Base-by-base conservation (phyloP, 495 filamentous ascomycete species). In the Mycothermus thermophilus region DNA sequence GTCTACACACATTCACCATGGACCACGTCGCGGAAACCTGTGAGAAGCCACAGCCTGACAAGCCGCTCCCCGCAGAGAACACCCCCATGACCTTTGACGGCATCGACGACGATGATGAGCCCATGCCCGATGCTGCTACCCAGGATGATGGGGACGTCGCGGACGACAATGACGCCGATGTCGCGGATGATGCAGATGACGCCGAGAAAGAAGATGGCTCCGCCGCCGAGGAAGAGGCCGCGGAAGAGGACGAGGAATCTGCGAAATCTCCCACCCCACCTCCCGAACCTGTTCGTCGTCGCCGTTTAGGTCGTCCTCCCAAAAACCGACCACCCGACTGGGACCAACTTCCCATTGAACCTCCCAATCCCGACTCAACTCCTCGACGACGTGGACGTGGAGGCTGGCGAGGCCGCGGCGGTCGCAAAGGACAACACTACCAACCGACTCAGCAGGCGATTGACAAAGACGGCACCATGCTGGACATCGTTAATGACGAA, bases 401-500 rank as follows among this genome's bases (percentile, higher is more conserved):
- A 40, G 67, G 79, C 31, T 72, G 71, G 45, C 55, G 67, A 34
- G 74, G 74, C 37, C 66, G 74, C 9, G 80, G 81, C 37, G 83
- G 83, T 4, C 73, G 78, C 31, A 72, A 81, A 32, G 82, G 80
- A 24, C 81, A 79, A 2, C 77, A 83, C 13, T 77, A 72, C 9
- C 82, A 90, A 46, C 58, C 59, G 11, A 62, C 56, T 2, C 60
- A 86, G 40, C 82, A 93, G 20, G 78, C 83, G 1, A 73, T 94
- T 37, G 90, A 96, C 58, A 93, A 94, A 50, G 87, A 95, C 47
- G 90, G 90, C 16, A 93, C 86, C 33, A 79, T 82, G 60, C 74
- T 92, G 62, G 80, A 85, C 52, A 88, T 97, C 32, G 69, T 86
- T 14, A 68, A 93, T 47, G 90, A 97, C 48, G 90, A 97, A 60